Base-by-base conservation (phyloP, 1,284 basidiomycete species). In the Cryptococcus deneoformans region DNA sequence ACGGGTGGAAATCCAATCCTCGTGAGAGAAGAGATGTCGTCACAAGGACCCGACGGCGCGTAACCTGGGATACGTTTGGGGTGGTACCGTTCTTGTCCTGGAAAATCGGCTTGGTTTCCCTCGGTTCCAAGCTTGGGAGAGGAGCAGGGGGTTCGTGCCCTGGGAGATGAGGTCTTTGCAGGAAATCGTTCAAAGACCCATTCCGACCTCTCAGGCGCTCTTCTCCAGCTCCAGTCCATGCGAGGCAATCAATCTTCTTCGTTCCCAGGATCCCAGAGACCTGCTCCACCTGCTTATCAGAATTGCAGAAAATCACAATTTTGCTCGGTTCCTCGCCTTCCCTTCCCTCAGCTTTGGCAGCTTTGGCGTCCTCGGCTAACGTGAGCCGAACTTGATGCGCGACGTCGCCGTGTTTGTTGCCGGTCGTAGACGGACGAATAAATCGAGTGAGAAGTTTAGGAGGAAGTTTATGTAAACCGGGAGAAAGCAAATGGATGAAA, bases 11-110 rank as follows among this genome's bases (percentile, higher is more conserved):
- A 73, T 95, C 92, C 9, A 95, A 82, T 3, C 92, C 92, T 14
- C 92, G 85, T n/a, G 90, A 91, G 36, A 95, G 85, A 24, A 95
- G 81, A 9, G 91, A 93, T 0, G 92, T 95, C 29, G 92, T 93
- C 56, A 94, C 82, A 65, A 95, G 80, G 35, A 93, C 86, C 56
- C 87, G 57, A 36, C 42, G 35, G 29, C 29, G 29, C 29, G 29
- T 29, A 35, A 20, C 4, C 16, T 42, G 3, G 40, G 12, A 42
- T 42, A 11, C 5, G 46, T 36, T 16, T 51, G 34, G 35, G 10
- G 6, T n/a, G 34, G 11, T 34, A 12, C 37, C 8, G 35, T 12
- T 42, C 16, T 42, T 42, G 6, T 9, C 12, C 82, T 12, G 88
- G 85, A 43, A 14, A 36, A 51, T 46, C 14, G 12, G 48, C 45